phyloP scores from a whole-genome alignment of 2,329 filamentous ascomycete species.

The Alternaria atra region DNA sequence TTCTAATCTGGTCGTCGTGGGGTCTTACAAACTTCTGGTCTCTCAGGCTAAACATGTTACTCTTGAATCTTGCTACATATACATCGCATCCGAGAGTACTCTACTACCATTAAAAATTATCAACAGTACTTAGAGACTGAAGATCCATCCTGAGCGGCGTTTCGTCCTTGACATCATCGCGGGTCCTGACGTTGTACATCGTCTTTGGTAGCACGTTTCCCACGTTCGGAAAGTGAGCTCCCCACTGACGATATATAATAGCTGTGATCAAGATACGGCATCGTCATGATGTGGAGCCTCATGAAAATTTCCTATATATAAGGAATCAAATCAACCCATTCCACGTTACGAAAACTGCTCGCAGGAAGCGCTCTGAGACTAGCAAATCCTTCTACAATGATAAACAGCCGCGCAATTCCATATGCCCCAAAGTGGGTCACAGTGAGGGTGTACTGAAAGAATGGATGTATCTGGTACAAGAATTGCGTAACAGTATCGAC shows the following conservation, averaged over 20 bases:
- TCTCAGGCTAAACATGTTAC: neutral
- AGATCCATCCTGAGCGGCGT: neutral
- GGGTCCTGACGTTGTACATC: too few species aligned
- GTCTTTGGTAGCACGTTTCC: neutral
- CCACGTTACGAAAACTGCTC: neutral
- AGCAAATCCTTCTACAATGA: neutral
- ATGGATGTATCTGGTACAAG: neutral
- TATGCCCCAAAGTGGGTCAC: neutral
- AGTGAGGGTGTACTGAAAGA: neutral
- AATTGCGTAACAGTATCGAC: neutral
- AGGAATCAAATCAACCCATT: neutral
- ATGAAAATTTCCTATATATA: neutral
- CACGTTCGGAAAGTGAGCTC: neutral
- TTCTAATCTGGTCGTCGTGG: neutral
- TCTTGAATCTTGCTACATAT: neutral
- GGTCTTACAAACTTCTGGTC: neutral
- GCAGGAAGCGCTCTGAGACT: neutral
- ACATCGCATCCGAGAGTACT: neutral
- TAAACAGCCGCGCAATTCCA: neutral
- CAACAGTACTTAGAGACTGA: neutral
- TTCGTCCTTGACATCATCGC: too few species aligned
- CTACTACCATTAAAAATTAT: neutral
- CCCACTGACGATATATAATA: neutral
- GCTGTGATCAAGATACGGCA: neutral
- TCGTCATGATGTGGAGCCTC: too few species aligned